These are phyloP conservation scores for Blastobotrys persicus DNA, from an alignment of 1,139 yeast genomes.

Conservation along the genomic window DNA sequence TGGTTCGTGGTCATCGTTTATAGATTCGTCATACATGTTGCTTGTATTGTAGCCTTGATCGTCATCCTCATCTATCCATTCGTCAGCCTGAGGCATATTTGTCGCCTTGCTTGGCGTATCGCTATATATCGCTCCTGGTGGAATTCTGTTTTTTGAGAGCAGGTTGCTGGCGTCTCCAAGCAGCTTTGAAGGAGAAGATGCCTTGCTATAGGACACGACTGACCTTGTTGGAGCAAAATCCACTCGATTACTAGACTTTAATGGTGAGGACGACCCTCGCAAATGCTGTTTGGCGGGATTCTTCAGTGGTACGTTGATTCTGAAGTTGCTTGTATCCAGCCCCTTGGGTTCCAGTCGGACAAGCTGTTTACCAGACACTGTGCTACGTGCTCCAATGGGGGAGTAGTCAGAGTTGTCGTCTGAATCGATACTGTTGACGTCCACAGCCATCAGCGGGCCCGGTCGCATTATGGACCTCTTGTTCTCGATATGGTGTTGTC, in stretches of 20 bases:
- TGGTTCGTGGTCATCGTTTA: neutral
- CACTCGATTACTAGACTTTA: neutral
- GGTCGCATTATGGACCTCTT: neutral
- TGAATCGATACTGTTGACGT: constrained; percentile 11
- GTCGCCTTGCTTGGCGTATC: constrained; percentile 1
- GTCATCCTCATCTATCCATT: constrained; percentile 15
- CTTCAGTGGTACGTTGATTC: constrained; percentile 4
- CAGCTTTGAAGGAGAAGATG: constrained; percentile 13
- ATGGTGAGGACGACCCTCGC: neutral
- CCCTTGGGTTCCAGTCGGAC: constrained; percentile 3
- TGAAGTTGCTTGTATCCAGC: neutral
- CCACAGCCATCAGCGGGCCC: constrained; percentile 4
- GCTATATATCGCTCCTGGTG: constrained; percentile 5
- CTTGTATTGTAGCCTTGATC: constrained; percentile 23
- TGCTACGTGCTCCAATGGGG: constrained; percentile 4
- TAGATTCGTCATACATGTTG: constrained; percentile 12
- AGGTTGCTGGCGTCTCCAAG: constrained; percentile 10
- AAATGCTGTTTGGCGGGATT: constrained; percentile 1
- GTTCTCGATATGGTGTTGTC: neutral
- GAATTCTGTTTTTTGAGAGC: constrained; percentile 10
- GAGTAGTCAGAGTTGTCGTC: constrained; percentile 16
- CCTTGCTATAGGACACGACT: constrained; percentile 9
- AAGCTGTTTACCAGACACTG: neutral
- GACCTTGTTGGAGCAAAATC: neutral
- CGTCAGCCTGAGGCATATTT: constrained; percentile 7